Evolutionary conservation across 2,329 filamentous ascomycete species (phyloP), one percentile per base, ranked within the genome.

Genomic region (Calonectria pauciramosa): DNA sequence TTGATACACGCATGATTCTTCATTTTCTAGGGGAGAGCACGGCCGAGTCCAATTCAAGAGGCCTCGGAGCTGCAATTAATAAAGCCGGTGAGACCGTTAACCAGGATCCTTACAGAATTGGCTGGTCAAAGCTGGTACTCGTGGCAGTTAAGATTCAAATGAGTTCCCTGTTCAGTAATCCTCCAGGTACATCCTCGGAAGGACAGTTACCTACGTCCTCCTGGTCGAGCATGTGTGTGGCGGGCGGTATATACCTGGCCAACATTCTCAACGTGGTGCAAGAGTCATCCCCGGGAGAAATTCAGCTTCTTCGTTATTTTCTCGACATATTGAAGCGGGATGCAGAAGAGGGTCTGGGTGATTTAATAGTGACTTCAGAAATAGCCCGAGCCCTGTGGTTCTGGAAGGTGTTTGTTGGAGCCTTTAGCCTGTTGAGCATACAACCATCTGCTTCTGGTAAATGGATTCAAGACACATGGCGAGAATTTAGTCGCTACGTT

Each of bases 361-460:
- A 63, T 7, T n/a, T 59, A 4, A 9, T 20, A 3, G 23, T n/a
- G 23, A 30, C 18, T 0, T 44, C 26, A 8, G 18, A 26, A n/a
- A 20, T 26, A 7, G 14, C 20, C 6, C 68, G 26, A 18, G 28
- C 18, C 30, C 20, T 70, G 7, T 70, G 68, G 68, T 20, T 70
- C 13, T 70, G 68, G 68, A 70, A 70, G 14, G 38, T 51, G 3
- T 63, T 63, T 41, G 23, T 63, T 4, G 68, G 52, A 8, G 44
- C 38, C 2, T 20, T 70, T 10, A 34, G 28, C 44, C 28, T 70
- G 7, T 16, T 41, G 9, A 54, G 36, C 41, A 20, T 44, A 28
- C 28, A 49, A 26, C 38, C 52, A 7, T 23, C 10, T 9, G 26
- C n/a, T 14, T 18, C 23, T 7, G 68, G 56, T 3, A 14, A 34